Evolutionary conservation across 1,284 basidiomycete genomes (phyloP), one percentile per base, ranked within the genome.

Genomic region (Anthracocystis walkeri): DNA sequence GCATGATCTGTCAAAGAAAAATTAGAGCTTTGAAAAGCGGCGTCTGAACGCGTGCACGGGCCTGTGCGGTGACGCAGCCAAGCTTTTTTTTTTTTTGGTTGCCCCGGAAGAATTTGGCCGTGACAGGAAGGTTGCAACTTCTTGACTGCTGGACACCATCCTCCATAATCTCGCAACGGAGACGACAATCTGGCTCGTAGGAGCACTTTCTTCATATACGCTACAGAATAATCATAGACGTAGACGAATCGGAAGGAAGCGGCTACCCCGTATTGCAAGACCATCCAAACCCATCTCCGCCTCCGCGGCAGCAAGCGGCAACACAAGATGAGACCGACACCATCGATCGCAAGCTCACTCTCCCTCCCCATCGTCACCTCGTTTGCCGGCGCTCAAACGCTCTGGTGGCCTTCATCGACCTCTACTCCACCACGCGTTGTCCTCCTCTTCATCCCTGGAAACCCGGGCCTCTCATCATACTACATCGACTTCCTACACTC

Each of bases 381-480:
- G 1, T 78, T 75, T 41, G 74, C 65, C 1, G 77, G 77, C 5
- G 72, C 74, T 10, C 65, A 71, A 25, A 58, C 75, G 12, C 65
- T 75, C 4, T 77, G 71, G 74, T 80, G 75, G 71, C 79, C 77
- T 0, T 55, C 48, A 1, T 16, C 61, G 16, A 50, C 54, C 3
- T 29, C 60, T 1, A 2, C 7, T 0, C 53, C 58, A 6, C 79
- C 79, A 4, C 56, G 60, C 7, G 62, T 77, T 1, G 64, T 79
- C 14, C 44, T 82, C 1, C 55, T 82, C 48, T 81, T 82, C 52
- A 74, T 82, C 31, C 77, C 77, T 0, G 80, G 80, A 45, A 82
- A 82, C 54, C 80, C 80, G 0, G 80, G 80, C 4, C 27, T 82
- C 6, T 33, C 58, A 6, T 59, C 58, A 41, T 82, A 80, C 66